phyloP scores from a whole-genome alignment of 768 basidiomycete species.

The Leccinum imitatum region DNA sequence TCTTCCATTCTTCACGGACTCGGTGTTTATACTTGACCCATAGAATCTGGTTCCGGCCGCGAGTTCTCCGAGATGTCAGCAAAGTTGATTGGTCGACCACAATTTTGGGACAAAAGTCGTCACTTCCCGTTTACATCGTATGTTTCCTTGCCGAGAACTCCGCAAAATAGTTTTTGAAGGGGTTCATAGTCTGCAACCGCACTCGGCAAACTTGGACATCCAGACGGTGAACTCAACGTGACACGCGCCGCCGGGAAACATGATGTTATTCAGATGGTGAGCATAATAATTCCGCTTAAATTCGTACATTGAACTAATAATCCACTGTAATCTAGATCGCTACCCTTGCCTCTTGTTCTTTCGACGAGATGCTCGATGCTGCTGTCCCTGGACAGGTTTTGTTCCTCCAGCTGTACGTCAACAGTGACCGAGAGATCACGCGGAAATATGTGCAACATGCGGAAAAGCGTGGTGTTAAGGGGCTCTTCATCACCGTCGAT shows the following conservation, averaged over 20 bases:
- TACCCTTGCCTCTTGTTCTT: conserved; percentile 91
- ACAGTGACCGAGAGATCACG: conserved; percentile 84
- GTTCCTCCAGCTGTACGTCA: conserved; percentile 90
- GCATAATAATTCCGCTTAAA: neutral
- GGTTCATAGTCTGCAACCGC: conserved; percentile 69
- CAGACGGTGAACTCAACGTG: conserved; percentile 89
- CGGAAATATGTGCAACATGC: conserved; percentile 88
- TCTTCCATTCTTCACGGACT: neutral
- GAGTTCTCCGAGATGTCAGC: conserved; percentile 77
- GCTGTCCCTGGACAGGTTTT: conserved; percentile 76
- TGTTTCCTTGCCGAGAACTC: conserved; percentile 30
- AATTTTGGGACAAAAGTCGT: conserved; percentile 73
- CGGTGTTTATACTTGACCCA: neutral
- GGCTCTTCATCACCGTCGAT: conserved; percentile 95
- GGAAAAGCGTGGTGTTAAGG: conserved; percentile 87
- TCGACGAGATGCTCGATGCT: conserved; percentile 90
- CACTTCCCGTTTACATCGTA: conserved; percentile 78
- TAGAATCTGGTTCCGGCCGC: conserved; percentile 87
- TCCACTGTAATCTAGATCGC: conserved; percentile 61
- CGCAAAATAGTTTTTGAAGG: neutral
- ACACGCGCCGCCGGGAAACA: conserved; percentile 87
- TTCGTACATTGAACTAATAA: neutral
- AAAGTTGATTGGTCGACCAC: conserved; percentile 78
- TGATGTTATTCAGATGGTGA: conserved; percentile 71
- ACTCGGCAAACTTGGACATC: conserved; percentile 92